These are phyloP conservation scores for Alternaria sp. DNA, from an alignment of 2,329 filamentous ascomycete species.

Conservation along the genomic window DNA sequence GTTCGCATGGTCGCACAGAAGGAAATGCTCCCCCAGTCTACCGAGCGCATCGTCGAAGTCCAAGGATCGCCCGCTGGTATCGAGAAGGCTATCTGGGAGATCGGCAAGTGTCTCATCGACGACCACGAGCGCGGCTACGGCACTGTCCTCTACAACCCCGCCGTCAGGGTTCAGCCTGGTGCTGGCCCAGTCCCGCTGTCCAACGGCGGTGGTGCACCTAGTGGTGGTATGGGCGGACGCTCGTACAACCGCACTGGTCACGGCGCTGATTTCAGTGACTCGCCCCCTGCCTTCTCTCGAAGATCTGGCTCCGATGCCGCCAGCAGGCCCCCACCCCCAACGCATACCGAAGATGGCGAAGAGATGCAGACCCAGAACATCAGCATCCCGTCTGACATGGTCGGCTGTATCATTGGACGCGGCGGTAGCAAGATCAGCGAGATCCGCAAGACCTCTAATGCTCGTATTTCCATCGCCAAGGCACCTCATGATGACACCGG, in stretches of 20 bases:
- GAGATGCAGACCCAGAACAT: slow-evolving; percentile 99
- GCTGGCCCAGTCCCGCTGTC: slow-evolving; percentile 60
- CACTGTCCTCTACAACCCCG: slow-evolving; percentile 96
- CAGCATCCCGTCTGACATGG: slow-evolving; percentile 99
- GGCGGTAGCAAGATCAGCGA: slow-evolving; percentile 97
- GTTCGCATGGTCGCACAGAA: slow-evolving; percentile 99
- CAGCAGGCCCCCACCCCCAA: slow-evolving; percentile 77
- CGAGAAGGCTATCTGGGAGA: slow-evolving; percentile 96
- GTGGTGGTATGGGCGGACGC: slow-evolving; percentile 62
- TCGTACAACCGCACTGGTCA: slow-evolving; percentile 93
- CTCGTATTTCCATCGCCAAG: slow-evolving; percentile 97
- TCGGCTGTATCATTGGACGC: slow-evolving; percentile 97
- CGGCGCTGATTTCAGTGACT: slow-evolving; percentile 95
- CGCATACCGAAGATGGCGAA: slow-evolving; percentile 94
- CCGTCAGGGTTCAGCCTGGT: slow-evolving; percentile 80
- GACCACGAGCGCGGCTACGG: slow-evolving; percentile 97
- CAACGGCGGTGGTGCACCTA: slow-evolving; percentile 63
- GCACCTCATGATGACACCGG: slow-evolving; percentile 96
- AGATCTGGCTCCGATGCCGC: slow-evolving; percentile 85
- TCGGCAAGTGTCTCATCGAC: slow-evolving; percentile 97
- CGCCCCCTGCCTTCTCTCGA: slow-evolving; percentile 71
- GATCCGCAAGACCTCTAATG: slow-evolving; percentile 95
- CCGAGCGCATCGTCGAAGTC: slow-evolving; percentile 95
- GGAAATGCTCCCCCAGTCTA: slow-evolving; percentile 99
- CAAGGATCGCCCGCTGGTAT: slow-evolving; percentile 95